These are phyloP conservation scores for Microdochium paspali DNA, from an alignment of 2,329 filamentous ascomycete species.

Conservation along the genomic window DNA sequence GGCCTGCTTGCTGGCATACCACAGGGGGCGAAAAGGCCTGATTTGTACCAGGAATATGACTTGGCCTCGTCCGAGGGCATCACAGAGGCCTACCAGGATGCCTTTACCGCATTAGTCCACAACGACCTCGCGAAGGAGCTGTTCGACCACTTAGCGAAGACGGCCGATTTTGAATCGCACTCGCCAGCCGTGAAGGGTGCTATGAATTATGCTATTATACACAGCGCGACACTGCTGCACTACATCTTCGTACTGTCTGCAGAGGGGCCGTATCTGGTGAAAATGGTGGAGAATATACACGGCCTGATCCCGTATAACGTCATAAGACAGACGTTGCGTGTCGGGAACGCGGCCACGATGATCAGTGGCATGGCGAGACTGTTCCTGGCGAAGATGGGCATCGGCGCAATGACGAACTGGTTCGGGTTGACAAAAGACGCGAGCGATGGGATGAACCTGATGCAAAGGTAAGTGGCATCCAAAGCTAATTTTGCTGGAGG, in stretches of 20 bases:
- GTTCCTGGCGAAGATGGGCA: conserved; percentile 67
- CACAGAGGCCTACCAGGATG: conserved; percentile 55
- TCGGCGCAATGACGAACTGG: conserved; percentile 70
- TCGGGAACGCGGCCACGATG: conserved; percentile 77
- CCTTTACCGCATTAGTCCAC: conserved; percentile 57
- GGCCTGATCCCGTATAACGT: conserved; percentile 62
- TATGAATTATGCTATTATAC: conserved; percentile 45
- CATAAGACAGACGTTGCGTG: conserved; percentile 61
- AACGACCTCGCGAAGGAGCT: conserved; percentile 57
- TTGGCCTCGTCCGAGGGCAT: conserved; percentile 49
- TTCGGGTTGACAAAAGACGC: conserved; percentile 61
- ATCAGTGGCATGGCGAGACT: conserved; percentile 65
- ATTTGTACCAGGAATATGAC: conserved; percentile 40
- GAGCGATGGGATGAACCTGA: conserved; percentile 71
- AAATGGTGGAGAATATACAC: conserved; percentile 61
- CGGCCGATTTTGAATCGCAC: conserved; percentile 54
- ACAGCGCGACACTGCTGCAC: conserved; percentile 65
- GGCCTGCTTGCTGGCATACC: conserved; percentile 55
- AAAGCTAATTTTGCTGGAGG: not conserved
- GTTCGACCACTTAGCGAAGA: conserved; percentile 50
- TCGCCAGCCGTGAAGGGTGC: conserved; percentile 52
- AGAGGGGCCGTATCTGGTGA: conserved; percentile 65
- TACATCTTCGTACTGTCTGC: conserved; percentile 64
- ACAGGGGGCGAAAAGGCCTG: conserved; percentile 7
- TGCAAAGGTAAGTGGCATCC: conserved; percentile 42